phyloP scores from a whole-genome alignment of 176 grass and related monocot genomes.

The Urochloa ruziziensis region DNA sequence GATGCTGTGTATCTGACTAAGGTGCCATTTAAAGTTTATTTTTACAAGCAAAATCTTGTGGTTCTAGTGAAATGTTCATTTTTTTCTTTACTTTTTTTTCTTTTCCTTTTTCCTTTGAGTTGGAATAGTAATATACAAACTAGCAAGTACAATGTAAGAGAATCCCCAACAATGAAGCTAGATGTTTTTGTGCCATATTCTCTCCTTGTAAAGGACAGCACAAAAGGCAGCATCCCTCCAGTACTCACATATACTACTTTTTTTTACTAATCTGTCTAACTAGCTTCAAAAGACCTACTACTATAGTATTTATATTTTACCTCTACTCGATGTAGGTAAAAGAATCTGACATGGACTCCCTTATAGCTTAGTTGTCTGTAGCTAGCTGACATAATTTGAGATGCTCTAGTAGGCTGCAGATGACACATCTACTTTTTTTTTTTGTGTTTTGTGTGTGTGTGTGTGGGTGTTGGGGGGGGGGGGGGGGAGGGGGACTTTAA shows the following conservation, averaged over 20 bases:
- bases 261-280: background rate
- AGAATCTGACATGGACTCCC: background rate
- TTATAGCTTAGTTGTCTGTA: background rate
- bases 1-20: conserved; percentile 77
- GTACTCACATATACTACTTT: background rate
- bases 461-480: too few relatives aligned
- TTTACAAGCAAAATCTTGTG: background rate
- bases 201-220: background rate
- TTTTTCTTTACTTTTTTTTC: background rate
- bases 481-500: background rate
- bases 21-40: conserved; percentile 26
- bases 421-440: too few relatives aligned
- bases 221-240: background rate
- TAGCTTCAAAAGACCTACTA: background rate
- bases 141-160: background rate
- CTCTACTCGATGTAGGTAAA: background rate
- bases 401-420: background rate
- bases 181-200: background rate
- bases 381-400: background rate
- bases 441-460: too few relatives aligned
- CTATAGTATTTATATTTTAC: background rate
- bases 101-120: background rate
- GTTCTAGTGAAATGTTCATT: background rate
- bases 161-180: background rate
- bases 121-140: background rate